Percentiles rank a stretch among this genome's conserved stretches.
These are phyloP conservation scores for Gloeophyllum trabeum DNA, from an alignment of 768 basidiomycete species.

Conservation along the genomic window DNA sequence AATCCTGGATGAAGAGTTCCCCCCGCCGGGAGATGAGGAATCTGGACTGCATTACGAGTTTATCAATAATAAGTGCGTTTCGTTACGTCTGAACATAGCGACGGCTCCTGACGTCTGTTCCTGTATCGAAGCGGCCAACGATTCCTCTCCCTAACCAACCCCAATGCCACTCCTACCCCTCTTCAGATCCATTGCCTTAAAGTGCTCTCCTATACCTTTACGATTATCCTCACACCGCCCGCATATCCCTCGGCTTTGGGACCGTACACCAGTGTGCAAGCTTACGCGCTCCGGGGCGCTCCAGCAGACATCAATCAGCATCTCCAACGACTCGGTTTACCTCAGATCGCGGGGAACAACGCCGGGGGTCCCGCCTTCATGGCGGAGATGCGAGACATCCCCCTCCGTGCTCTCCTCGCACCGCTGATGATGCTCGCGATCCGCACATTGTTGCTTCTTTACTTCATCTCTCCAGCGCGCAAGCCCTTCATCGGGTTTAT, in stretches of 20 bases:
- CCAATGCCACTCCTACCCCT: conserved; percentile 38
- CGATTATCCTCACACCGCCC: conserved; percentile 26
- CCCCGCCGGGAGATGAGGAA: conserved; percentile 10
- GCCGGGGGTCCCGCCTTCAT: conserved; percentile 10
- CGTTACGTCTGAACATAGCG: not conserved
- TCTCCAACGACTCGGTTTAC: conserved; percentile 55
- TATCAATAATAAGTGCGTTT: conserved; percentile 18
- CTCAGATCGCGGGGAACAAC: conserved; percentile 28
- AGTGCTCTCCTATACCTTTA: conserved; percentile 49
- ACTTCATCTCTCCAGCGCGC: conserved; percentile 67
- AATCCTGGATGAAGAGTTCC: conserved; percentile 26
- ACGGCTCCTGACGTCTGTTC: conserved; percentile 5
- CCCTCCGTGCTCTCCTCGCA: conserved; percentile 55
- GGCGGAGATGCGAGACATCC: conserved; percentile 41
- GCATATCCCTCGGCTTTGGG: conserved; percentile 10
- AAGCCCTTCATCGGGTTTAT: conserved; percentile 61
- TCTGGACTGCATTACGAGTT: conserved; percentile 22
- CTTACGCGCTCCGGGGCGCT: not conserved
- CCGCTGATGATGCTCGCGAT: conserved; percentile 58
- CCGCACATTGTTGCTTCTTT: conserved; percentile 57
- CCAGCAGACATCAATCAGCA: conserved; percentile 39
- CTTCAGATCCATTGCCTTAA: conserved; percentile 53
- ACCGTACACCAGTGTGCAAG: not conserved
- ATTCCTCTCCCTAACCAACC: conserved; percentile 40
- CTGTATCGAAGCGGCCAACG: conserved; percentile 29